phyloP scores from a whole-genome alignment of 2,329 filamentous ascomycete genomes.

The Epichloe uncinata region DNA sequence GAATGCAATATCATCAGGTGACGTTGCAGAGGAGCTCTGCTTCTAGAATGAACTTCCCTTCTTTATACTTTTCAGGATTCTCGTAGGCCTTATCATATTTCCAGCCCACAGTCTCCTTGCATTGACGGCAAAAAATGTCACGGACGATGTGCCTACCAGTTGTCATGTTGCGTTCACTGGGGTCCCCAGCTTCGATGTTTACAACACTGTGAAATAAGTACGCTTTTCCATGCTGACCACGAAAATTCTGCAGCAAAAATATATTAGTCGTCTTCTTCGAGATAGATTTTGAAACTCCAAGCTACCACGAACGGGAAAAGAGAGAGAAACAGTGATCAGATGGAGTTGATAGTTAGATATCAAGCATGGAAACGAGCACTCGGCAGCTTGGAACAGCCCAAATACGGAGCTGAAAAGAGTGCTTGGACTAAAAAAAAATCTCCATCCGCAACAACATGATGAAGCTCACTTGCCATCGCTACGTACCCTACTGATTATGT shows the following conservation, averaged over 20 bases:
- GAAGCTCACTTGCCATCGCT: neutral
- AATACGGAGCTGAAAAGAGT: neutral
- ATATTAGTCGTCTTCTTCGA: neutral
- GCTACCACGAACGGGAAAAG: neutral
- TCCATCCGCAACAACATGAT: neutral
- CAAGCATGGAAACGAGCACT: neutral
- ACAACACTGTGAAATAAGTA: slow-evolving; percentile 93
- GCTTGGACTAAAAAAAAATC: neutral
- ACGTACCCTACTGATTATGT: slow-evolving; percentile 83
- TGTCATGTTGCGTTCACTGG: slow-evolving; percentile 96
- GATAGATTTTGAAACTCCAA: no score
- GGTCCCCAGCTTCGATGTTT: slow-evolving; percentile 71
- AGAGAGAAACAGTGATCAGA: neutral
- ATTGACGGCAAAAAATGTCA: slow-evolving; percentile 82
- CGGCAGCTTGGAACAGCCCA: neutral
- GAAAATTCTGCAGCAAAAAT: slow-evolving; percentile 61
- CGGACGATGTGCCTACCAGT: slow-evolving; percentile 89
- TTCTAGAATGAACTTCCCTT: slow-evolving; percentile 95
- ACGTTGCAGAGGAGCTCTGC: slow-evolving; percentile 79
- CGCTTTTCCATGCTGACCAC: slow-evolving; percentile 94
- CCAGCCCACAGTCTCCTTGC: slow-evolving; percentile 89
- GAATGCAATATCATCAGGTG: slow-evolving; percentile 17
- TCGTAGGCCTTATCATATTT: slow-evolving; percentile 98
- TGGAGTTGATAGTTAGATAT: neutral
- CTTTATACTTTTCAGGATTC: slow-evolving; percentile 89